A percentile compares a stretch with the other conserved stretches of the same genome.
These are phyloP conservation scores for Phlebiopsis flavidoalba DNA, from an alignment of 768 basidiomycete species.

Conservation along the genomic window DNA sequence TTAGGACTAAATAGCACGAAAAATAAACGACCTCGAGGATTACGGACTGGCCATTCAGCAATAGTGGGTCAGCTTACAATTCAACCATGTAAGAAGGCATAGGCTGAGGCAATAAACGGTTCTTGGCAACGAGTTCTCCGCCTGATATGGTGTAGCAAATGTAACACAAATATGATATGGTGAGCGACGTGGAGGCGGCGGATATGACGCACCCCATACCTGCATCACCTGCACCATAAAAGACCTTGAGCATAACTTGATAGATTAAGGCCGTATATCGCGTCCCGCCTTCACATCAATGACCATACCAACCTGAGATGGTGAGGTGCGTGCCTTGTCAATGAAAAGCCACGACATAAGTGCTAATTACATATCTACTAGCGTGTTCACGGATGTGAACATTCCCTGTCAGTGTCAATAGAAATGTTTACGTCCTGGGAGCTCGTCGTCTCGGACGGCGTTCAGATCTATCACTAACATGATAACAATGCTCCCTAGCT, in stretches of 20 bases:
- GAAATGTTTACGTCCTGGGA: too few relatives aligned
- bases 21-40: neutral
- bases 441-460: too few relatives aligned
- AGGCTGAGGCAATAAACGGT: conserved; percentile 59
- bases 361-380: too few relatives aligned
- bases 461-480: too few relatives aligned
- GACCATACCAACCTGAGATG: neutral
- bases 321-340: neutral
- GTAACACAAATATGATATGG: neutral
- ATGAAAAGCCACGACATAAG: too few relatives aligned
- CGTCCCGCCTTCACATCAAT: neutral
- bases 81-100: conserved; percentile 65
- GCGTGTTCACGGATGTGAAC: too few relatives aligned
- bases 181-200: neutral
- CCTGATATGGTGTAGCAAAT: conserved; percentile 32
- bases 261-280: neutral
- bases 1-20: conserved; percentile 55
- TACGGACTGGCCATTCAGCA: neutral
- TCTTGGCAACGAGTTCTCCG: conserved; percentile 69
- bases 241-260: too few relatives aligned
- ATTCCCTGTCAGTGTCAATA: too few relatives aligned
- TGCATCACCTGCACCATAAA: conserved; percentile 50
- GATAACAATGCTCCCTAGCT: too few relatives aligned
- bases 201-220: conserved; percentile 53
- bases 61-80: conserved; percentile 49